Conservation (phyloP, 2,329 filamentous ascomycete species). For the Clarireedia sp. region DNA sequence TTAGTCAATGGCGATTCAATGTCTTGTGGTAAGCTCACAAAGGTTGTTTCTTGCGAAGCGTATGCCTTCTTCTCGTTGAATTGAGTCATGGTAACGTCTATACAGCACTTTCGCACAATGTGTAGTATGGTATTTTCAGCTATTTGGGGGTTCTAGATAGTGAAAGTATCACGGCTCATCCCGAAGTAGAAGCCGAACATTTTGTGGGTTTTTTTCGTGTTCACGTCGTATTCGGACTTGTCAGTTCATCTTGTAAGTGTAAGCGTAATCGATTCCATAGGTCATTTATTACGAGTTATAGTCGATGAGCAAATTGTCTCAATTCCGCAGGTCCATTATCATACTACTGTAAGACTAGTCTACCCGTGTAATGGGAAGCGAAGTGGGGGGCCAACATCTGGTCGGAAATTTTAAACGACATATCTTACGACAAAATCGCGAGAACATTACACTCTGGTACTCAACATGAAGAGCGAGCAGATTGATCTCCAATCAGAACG, state of each 20-base stretch:
- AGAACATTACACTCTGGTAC: background rate
- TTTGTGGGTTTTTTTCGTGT: background rate
- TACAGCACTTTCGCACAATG: background rate
- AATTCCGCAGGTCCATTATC: too few species aligned
- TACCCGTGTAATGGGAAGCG: background rate
- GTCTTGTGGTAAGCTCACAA: constrained; percentile 13
- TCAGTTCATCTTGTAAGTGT: background rate
- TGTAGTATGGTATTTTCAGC: background rate
- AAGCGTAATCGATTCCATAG: background rate
- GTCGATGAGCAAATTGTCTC: too few species aligned
- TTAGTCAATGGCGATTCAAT: background rate
- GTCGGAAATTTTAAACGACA: too few species aligned
- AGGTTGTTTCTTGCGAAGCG: constrained; percentile 20
- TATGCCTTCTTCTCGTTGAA: constrained; percentile 23
- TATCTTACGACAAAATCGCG: background rate
- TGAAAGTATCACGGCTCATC: too few species aligned
- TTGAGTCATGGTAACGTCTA: constrained; percentile 12
- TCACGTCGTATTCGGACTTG: background rate
- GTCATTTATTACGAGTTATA: too few species aligned
- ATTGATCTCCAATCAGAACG: background rate
- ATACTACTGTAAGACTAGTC: background rate
- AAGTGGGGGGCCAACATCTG: background rate
- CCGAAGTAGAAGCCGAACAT: background rate
- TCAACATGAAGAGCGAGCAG: constrained; percentile 1
- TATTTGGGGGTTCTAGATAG: background rate